Evolutionary conservation across 345 rosid genomes (phyloP).

Genomic region (Anacardium occidentale): DNA sequence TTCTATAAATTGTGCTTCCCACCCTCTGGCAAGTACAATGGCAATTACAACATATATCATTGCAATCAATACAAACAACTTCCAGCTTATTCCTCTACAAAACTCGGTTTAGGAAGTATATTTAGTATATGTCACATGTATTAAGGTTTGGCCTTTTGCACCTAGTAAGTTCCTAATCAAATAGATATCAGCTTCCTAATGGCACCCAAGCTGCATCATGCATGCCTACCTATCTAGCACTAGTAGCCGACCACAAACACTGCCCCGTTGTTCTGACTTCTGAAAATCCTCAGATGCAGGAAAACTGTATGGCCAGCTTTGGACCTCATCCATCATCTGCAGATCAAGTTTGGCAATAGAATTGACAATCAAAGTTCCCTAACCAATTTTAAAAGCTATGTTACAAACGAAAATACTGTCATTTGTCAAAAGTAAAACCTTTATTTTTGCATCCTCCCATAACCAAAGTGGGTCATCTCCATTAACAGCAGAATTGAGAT

Average conservation of each 20-base stretch:
- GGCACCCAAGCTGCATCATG: constrained; percentile 10
- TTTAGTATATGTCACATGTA: background rate
- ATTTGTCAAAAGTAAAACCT: constrained; percentile 42
- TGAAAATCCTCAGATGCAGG: constrained; percentile 87
- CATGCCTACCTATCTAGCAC: constrained; percentile 58
- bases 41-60: background rate
- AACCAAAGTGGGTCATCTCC: constrained; percentile 62
- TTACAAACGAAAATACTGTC: constrained; percentile 12
- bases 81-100: background rate
- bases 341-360: constrained; percentile 12
- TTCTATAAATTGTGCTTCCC: background rate
- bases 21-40: background rate
- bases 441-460: constrained; percentile 87
- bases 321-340: constrained; percentile 66
- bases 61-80: background rate
- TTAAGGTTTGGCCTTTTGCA: background rate
- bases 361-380: constrained; percentile 16
- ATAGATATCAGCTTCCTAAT: constrained; percentile 13
- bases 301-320: constrained; percentile 88
- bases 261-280: constrained; percentile 67
- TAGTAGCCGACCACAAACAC: constrained; percentile 59
- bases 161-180: background rate
- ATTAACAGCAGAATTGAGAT: constrained; percentile 59
- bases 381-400: constrained; percentile 5
- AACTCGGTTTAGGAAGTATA: background rate